Evolutionary conservation across 495 filamentous ascomycete species (phyloP).

Genomic region (Patellaria atrata): DNA sequence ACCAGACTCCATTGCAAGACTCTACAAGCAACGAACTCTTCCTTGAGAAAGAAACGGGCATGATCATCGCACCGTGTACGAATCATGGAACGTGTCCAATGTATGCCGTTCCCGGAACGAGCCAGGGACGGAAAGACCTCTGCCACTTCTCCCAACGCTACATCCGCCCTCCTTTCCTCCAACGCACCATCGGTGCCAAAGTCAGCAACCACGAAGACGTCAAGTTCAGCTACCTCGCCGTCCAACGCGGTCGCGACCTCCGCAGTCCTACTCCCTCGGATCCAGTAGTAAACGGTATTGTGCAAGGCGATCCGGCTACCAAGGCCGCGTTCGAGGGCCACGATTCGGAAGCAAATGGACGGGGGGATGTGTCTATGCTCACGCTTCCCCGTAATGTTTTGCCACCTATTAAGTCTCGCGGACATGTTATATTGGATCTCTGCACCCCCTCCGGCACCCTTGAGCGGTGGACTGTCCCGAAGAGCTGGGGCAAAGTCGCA

Average conservation of each 20-base stretch:
- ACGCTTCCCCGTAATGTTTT: constrained; percentile 65
- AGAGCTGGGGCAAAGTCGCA: constrained; percentile 60
- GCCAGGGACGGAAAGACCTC: constrained; percentile 64
- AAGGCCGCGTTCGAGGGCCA: constrained; percentile 29
- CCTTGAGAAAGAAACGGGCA: constrained; percentile 53
- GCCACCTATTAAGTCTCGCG: constrained; percentile 68
- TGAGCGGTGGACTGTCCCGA: constrained; percentile 90
- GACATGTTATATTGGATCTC: constrained; percentile 78
- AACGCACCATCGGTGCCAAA: constrained; percentile 54
- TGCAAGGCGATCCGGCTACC: constrained; percentile 26
- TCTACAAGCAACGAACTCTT: constrained; percentile 24
- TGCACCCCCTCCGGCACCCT: constrained; percentile 76
- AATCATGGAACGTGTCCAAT: constrained; percentile 83
- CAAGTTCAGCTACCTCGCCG: constrained; percentile 71
- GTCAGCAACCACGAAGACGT: constrained; percentile 82
- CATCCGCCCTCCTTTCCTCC: constrained; percentile 68
- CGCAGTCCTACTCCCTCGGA: constrained; percentile 16
- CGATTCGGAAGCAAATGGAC: constrained; percentile 33
- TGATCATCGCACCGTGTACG: constrained; percentile 93
- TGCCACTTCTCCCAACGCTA: constrained; percentile 87
- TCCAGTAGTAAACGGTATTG: constrained; percentile 12
- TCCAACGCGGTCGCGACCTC: constrained; percentile 54
- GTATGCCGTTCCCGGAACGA: constrained; percentile 55
- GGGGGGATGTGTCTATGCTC: constrained; percentile 34
- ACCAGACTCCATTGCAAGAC: constrained; percentile 16